Base-by-base conservation (phyloP, 2,329 filamentous ascomycete genomes). In the Ramichloridium luteum region DNA sequence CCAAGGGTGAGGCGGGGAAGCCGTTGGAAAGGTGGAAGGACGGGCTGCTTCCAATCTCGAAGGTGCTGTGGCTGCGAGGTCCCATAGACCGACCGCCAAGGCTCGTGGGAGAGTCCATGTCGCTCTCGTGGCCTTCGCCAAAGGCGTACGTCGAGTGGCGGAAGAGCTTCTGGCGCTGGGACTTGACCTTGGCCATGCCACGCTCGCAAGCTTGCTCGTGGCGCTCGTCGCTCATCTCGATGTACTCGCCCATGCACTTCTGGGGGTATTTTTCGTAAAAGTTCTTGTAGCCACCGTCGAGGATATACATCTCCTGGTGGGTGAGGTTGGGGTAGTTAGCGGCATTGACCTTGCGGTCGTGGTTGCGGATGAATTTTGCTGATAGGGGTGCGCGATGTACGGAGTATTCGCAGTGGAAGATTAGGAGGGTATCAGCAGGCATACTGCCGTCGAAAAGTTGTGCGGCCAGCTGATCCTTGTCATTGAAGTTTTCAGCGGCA, bases 371-470 rank as follows among this genome's bases (percentile, higher is more conserved):
- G 57, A 85, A 84, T 49, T 90, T 85, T 30, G 90, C 90, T 80
- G 96, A 96, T 41, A 93, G 77, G 28, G 90, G 90, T 27, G 90
- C 90, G 40, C 90, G 82, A 56, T 96, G 88, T 23, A 84, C 88
- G 18, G 90, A 96, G 61, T 96, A 98, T 61, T 98, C 90, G 71
- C 90, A 98, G 62, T 98, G 90, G 49, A 98, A 83, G 45, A 98
- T 77, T 40, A 98, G 61, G 8, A 94, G 67, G 0, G 85, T 90
- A 30, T 77, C 72, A 28, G 72, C 62, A 48, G 77, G 73, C 12
- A 69, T 67, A 13, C 64, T 68, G 16, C 55, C 46, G 16, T 56
- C 46, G 56, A 98, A 93, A 29, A 98, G 72, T 45, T 86, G 75
- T 34, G 67, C 67, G 6, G 84, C 75, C 36, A 98, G 68, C 38